A percentile compares a stretch with the other conserved stretches of the same genome.
phyloP scores from a whole-genome alignment of 305 asterid species.

The Rubia peregrina region DNA sequence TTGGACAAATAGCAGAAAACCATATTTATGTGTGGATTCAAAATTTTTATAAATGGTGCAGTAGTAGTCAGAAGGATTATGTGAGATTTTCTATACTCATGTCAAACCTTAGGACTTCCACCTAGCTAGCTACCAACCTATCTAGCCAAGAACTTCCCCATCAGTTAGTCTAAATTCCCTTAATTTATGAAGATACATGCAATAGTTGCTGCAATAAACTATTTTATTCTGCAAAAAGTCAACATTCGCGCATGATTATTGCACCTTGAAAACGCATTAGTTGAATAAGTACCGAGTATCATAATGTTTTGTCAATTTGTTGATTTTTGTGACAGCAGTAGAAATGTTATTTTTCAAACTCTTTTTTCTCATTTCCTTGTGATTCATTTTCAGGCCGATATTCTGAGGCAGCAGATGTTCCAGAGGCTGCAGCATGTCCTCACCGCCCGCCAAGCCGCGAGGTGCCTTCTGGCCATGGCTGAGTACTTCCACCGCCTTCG shows the following conservation, averaged over 20 bases:
- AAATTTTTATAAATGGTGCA: not conserved
- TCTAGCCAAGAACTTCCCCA: not conserved
- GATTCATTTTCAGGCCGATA: slow-evolving; percentile 43
- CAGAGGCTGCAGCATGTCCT: slow-evolving; percentile 53
- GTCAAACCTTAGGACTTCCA: slow-evolving; percentile 11
- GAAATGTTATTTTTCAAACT: not conserved
- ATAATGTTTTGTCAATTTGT: not conserved
- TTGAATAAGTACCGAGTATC: not conserved
- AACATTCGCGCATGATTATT: slow-evolving; percentile 30
- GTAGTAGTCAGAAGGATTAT: slow-evolving; percentile 17
- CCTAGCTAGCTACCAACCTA: not conserved
- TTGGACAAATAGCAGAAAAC: slow-evolving; percentile 19
- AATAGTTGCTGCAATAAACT: not conserved
- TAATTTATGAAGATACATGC: not conserved
- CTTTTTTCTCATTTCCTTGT: not conserved
- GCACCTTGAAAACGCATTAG: not conserved
- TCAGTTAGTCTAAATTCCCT: not conserved
- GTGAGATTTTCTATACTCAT: slow-evolving; percentile 9
- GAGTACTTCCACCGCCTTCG: slow-evolving; percentile 81
- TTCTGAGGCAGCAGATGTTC: slow-evolving; percentile 58
- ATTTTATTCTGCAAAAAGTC: slow-evolving; percentile 28
- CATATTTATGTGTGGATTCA: not conserved
- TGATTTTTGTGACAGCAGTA: not conserved
- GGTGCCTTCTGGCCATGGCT: slow-evolving; percentile 54
- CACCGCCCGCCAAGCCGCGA: slow-evolving; percentile 55